Evolutionary conservation across 2,329 filamentous ascomycete genomes (phyloP).

Genomic region (Incumbomyces lentus): DNA sequence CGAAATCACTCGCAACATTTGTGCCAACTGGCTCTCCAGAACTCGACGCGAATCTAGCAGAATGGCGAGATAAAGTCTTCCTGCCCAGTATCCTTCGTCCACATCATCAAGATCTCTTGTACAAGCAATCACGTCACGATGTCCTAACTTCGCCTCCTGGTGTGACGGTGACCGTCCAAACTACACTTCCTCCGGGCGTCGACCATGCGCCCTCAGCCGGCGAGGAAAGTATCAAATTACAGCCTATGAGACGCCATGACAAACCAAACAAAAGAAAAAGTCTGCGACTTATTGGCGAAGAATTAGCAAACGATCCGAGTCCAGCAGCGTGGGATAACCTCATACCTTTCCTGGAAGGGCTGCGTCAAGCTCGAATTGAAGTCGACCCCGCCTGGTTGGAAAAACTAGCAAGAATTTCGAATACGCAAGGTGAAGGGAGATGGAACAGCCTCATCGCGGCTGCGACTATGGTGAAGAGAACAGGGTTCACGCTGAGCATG

Average conservation of each 20-base stretch:
- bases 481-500: constrained; percentile 27
- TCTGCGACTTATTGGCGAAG: constrained; percentile 23
- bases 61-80: constrained; percentile 35
- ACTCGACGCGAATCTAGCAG: constrained; percentile 30
- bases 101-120: constrained; percentile 31
- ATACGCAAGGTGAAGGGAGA: constrained; percentile 25
- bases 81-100: constrained; percentile 30
- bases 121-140: constrained; percentile 27
- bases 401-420: constrained; percentile 30
- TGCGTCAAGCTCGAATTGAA: constrained; percentile 24
- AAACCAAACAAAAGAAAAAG: constrained; percentile 26
- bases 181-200: neutral
- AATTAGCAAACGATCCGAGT: constrained; percentile 29
- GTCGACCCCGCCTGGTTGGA: constrained; percentile 23
- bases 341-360: constrained; percentile 30
- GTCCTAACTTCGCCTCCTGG: constrained; percentile 29
- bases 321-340: constrained; percentile 29
- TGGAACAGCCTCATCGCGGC: constrained; percentile 28
- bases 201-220: constrained; percentile 15
- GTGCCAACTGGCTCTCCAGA: constrained; percentile 29
- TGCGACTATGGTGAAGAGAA: constrained; percentile 23
- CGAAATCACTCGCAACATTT: constrained; percentile 29
- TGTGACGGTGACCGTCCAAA: constrained; percentile 29
- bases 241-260: constrained; percentile 25
- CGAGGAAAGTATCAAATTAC: constrained; percentile 30